Base-by-base conservation (phyloP, 495 filamentous ascomycete genomes). In the Trichoderma reesei region DNA sequence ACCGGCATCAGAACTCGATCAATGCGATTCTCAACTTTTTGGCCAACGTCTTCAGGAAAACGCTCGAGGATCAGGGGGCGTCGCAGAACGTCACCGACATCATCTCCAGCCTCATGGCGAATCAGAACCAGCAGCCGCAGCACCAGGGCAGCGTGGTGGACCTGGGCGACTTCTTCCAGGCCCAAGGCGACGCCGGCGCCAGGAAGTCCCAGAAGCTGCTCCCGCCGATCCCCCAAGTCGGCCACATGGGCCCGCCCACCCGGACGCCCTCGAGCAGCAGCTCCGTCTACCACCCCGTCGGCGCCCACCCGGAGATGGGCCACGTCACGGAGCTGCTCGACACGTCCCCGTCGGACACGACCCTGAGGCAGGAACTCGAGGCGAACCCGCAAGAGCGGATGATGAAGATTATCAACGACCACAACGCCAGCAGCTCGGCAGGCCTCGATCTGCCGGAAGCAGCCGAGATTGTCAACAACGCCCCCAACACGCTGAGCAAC, bases 11-110 rank as follows among this genome's bases (percentile, higher is more conserved):
- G 72, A 96, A 91, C 69, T 96, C 92, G 10, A 98, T 98, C 72
- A 98, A 96, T 69, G 94, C 95, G 33, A 98, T 98, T 67, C 80
- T 98, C 16, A 96, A 91, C 38, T 98, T 98, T 73, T 82, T 98
- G 3, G 95, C 94, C 18, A 97, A 94, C 9, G 91, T 98, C 9
- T 98, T 97, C 78, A 90, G 94, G 68, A 89, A 83, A 63, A 82
- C 80, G 63, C 71, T 85, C 59, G 82, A 85, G 71, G 78, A 80
- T 61, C 79, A 82, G 62, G 78, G 80, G n/a, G 86, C 85, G 54
- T 74, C 80, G 0, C 84, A 88, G 67, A 90, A 86, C 59, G 79
- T 91, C 34, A 85, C 86, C 18, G 88, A 88, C 65, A 83, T 90
- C 59, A 83, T 92, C 70, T 82, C 85, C 1, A 88, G 85, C 51